Evolutionary conservation across 768 basidiomycete genomes (phyloP).

Genomic region (Termitomyces sp.): DNA sequence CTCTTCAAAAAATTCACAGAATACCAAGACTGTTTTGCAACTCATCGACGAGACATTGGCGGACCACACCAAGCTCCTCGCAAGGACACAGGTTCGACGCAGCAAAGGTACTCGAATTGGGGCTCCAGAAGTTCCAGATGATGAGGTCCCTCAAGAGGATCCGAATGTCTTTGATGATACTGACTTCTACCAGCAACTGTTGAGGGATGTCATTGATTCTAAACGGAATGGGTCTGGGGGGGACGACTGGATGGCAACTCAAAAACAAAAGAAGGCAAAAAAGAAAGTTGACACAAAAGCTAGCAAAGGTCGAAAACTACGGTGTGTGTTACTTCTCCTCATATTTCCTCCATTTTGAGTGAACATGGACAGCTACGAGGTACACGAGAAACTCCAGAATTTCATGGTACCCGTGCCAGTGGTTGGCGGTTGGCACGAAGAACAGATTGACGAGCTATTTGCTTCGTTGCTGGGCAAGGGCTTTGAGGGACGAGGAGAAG

Average conservation of each 20-base stretch:
- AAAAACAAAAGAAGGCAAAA: conserved; percentile 68
- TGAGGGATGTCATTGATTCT: conserved; percentile 87
- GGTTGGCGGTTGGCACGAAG: conserved; percentile 82
- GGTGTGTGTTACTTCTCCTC: conserved; percentile 38
- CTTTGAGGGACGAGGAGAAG: conserved; percentile 33
- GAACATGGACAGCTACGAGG: conserved; percentile 58
- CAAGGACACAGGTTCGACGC: conserved; percentile 55
- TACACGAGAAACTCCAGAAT: conserved; percentile 94
- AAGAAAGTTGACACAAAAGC: conserved; percentile 94
- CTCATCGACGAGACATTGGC: conserved; percentile 70
- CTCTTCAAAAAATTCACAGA: conserved; percentile 45
- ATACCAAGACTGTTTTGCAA: conserved; percentile 60
- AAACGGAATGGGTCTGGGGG: conserved; percentile 35
- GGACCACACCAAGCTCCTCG: conserved; percentile 52
- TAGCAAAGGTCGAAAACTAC: conserved; percentile 89
- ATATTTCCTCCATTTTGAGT: background rate
- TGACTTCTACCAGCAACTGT: conserved; percentile 89
- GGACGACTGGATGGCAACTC: conserved; percentile 58
- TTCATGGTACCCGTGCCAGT: conserved; percentile 89
- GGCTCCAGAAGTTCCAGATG: conserved; percentile 23
- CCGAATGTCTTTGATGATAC: conserved; percentile 75
- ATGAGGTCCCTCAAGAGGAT: conserved; percentile 28
- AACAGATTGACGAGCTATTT: conserved; percentile 95
- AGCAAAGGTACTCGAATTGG: conserved; percentile 41
- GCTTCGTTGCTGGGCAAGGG: conserved; percentile 79